Conservation (phyloP, 2,329 filamentous ascomycete species). For the Pyricularia pennisetigena region DNA sequence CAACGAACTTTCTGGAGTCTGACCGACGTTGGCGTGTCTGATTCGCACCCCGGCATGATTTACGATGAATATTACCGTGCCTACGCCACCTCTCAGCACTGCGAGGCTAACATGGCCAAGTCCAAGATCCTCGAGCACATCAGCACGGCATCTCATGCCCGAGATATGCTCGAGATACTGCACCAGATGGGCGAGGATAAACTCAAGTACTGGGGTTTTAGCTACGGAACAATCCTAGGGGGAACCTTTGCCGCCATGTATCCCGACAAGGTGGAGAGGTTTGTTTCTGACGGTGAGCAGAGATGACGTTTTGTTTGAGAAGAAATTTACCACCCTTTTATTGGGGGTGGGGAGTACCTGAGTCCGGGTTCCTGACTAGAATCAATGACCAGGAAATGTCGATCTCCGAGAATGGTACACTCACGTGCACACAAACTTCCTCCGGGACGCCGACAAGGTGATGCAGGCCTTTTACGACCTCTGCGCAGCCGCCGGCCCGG, state of each 20-base stretch:
- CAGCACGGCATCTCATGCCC: conserved; percentile 32
- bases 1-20: conserved; percentile 31
- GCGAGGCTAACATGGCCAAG: conserved; percentile 26
- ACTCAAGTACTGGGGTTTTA: conserved; percentile 44
- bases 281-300: conserved; percentile 37
- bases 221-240: conserved; percentile 43
- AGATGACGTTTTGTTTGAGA: not conserved
- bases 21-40: conserved; percentile 32
- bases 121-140: conserved; percentile 29
- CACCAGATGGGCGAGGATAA: conserved; percentile 28
- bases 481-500: conserved; percentile 41
- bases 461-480: conserved; percentile 41
- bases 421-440: conserved; percentile 32
- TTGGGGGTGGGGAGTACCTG: too few species aligned
- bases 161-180: conserved; percentile 38
- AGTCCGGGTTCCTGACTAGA: not conserved
- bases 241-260: conserved; percentile 41
- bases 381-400: conserved; percentile 26
- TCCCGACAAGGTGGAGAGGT: conserved; percentile 36
- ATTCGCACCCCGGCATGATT: conserved; percentile 34
- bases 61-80: conserved; percentile 34
- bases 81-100: conserved; percentile 29
- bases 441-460: conserved; percentile 44
- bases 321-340: not conserved
- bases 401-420: conserved; percentile 45